phyloP scores from a whole-genome alignment of 1,139 yeast species.

The Geotrichum australiense region DNA sequence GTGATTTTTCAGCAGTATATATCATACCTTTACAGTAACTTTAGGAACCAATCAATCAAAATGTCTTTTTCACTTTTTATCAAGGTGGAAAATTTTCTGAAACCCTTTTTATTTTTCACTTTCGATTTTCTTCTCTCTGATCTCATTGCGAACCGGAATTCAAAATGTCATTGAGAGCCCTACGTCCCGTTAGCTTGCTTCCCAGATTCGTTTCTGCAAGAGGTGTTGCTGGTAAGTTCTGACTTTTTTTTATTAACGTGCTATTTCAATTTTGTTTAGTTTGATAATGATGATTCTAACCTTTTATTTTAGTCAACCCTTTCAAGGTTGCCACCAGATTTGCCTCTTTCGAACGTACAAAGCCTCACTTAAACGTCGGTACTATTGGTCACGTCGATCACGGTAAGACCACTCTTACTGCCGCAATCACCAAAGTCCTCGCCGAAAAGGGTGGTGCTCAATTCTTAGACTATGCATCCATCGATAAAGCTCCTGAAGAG shows the following conservation, averaged over 20 bases:
- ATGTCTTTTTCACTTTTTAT: constrained; percentile 2
- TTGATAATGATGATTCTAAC: not conserved
- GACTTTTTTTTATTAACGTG: not conserved
- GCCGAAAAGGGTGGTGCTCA: constrained; percentile 85
- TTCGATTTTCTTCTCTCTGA: constrained; percentile 2
- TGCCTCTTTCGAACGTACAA: constrained; percentile 34
- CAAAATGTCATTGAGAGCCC: constrained; percentile 12
- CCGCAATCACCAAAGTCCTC: constrained; percentile 95
- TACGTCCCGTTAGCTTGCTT: constrained; percentile 14
- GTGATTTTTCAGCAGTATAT: constrained; percentile 3
- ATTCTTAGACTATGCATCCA: constrained; percentile 87
- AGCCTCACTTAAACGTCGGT: constrained; percentile 96
- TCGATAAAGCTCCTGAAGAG: constrained; percentile 99
- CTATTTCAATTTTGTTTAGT: not conserved
- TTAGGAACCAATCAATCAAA: constrained; percentile 4
- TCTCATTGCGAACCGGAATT: too few species aligned
- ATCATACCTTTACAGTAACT: not conserved
- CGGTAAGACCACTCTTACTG: constrained; percentile 96
- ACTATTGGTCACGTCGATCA: constrained; percentile 97
- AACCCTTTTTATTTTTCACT: constrained; percentile 4
- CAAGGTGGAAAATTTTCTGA: constrained; percentile 2
- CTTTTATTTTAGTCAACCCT: constrained; percentile 2
- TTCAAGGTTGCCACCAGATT: constrained; percentile 16
- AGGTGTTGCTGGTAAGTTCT: constrained; percentile 12
- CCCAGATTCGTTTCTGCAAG: constrained; percentile 10